Base-by-base conservation (phyloP, 805 yeast species). In the Saccharomycopsis olivae region DNA sequence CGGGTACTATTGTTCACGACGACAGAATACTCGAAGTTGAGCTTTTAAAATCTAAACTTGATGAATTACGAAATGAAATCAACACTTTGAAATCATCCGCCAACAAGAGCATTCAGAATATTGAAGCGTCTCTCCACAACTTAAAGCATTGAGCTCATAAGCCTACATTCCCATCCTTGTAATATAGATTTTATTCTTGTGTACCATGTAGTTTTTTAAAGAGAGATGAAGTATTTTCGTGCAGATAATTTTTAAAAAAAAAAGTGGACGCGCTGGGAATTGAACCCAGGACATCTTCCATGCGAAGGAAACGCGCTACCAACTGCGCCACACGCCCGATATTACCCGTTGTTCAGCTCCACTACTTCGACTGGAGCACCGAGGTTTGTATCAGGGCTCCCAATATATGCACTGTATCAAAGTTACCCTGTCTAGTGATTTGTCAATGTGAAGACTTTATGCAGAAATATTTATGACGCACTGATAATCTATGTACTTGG, bases 211-310 rank as follows among this genome's bases (percentile, higher is more conserved):
- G 25, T 10, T 23, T 23, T 8, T 23, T 23, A 23, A 6, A 23
- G 10, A 8, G 25, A 23, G n/a, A n/a, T n/a, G n/a, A n/a, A n/a
- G n/a, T n/a, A n/a, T n/a, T n/a, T n/a, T n/a, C n/a, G n/a, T n/a
- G n/a, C n/a, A n/a, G n/a, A n/a, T n/a, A n/a, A n/a, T n/a, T n/a
- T n/a, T n/a, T n/a, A n/a, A n/a, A n/a, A n/a, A n/a, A n/a, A n/a
- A n/a, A n/a, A n/a, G n/a, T n/a, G 71, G 69, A 69, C 60, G 61
- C 68, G 65, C 65, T 61, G 69, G 69, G 71, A 65, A 59, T 66
- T 65, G 70, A 65, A 66, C 71, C 68, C 69, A 60, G 64, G 71
- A 60, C 65, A 70, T 68, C 69, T 69, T 69, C 71, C 64, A 64
- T 65, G 65, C 71, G 71, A 65, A 69, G 65, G 71, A 69, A 69